Evolutionary conservation across 2,329 filamentous ascomycete species (phyloP), one percentile per base, ranked within the genome.

Genomic region (Scopulariopsis brevicaulis): DNA sequence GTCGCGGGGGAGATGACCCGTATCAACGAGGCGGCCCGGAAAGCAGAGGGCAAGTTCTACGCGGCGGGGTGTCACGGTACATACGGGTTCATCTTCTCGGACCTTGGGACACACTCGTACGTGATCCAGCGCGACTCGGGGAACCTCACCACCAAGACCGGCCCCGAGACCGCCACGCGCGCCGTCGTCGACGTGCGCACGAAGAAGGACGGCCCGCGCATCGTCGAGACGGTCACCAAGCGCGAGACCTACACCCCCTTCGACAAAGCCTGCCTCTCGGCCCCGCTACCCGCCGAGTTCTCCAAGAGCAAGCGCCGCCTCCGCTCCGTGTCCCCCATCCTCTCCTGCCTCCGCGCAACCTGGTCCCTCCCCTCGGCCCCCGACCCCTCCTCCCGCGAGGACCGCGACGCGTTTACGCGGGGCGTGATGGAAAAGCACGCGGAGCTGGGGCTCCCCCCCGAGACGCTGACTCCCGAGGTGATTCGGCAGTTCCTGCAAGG

Each of bases 1-100:
- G 84, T 89, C 65, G 85, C 94, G 52, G 77, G 82, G 59, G 84
- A 84, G 0, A 81, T 95, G 61, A 84, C 84, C 62, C 81, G 83
- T 59, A 87, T 97, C 74, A 96, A 97, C 73, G 89, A 89, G 24
- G 87, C 89, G 32, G 92, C 91, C 48, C 87, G 93, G 53, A 74
- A 95, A 43, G 85, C 87, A 60, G 81, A 83, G 62, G 83, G 84
- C 54, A 85, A 91, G 12, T 96, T 96, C 71, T 99, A 99, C 72
- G 90, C 90, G 11, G 89, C 91, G 40, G 87, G 85, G 55, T 83
- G 87, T 2, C 90, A 96, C 68, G 94, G 94, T 54, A 81, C 96
- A 69, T 97, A 95, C 70, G 94, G 94, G 58, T 99, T 90, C 74
- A 88, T 96, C 63, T 99, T 99, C 70, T 88, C 89, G 59, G 94